Percentiles rank a stretch among this genome's conserved stretches.
Conservation (phyloP, 192 early-diverging fungal genomes). For the Coemansia sp. region DNA sequence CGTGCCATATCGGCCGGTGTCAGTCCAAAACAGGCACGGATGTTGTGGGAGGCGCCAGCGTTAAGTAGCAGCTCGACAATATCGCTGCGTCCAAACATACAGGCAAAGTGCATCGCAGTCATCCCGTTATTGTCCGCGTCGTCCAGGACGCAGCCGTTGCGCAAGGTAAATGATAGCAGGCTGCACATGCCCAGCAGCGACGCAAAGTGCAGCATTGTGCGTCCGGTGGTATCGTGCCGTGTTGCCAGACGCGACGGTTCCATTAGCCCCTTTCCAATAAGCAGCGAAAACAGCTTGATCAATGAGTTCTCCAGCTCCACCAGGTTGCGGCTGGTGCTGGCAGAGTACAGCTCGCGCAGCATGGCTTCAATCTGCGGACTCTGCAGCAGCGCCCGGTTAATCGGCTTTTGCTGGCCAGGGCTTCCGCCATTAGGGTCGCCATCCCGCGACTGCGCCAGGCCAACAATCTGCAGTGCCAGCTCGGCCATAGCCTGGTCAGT, state of each 20-base stretch:
- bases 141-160: conserved; percentile 53
- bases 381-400: conserved; percentile 3
- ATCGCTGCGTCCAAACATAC: conserved; percentile 52
- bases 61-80: conserved; percentile 59
- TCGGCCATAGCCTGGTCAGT: conserved; percentile 89
- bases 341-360: conserved; percentile 23
- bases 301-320: conserved; percentile 37
- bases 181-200: conserved; percentile 59
- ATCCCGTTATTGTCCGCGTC: conserved; percentile 62
- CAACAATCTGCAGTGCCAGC: conserved; percentile 84
- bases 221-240: conserved; percentile 45
- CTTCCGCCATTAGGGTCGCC: conserved; percentile 70
- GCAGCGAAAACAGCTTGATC: conserved; percentile 20
- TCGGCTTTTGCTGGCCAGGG: conserved; percentile 17
- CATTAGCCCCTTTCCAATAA: conserved; percentile 21
- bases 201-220: conserved; percentile 65
- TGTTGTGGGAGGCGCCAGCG: conserved; percentile 52
- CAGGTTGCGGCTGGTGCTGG: conserved; percentile 25
- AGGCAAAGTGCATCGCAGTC: conserved; percentile 71
- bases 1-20: conserved; percentile 40
- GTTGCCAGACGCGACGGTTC: conserved; percentile 18
- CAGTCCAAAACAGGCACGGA: conserved; percentile 15
- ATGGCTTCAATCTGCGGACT: conserved; percentile 17
- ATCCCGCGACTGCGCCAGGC: conserved; percentile 66
- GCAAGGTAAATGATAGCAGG: conserved; percentile 50